These are phyloP conservation scores for Exophiala xenobiotica DNA, from an alignment of 2,329 filamentous ascomycete species.

Conservation along the genomic window DNA sequence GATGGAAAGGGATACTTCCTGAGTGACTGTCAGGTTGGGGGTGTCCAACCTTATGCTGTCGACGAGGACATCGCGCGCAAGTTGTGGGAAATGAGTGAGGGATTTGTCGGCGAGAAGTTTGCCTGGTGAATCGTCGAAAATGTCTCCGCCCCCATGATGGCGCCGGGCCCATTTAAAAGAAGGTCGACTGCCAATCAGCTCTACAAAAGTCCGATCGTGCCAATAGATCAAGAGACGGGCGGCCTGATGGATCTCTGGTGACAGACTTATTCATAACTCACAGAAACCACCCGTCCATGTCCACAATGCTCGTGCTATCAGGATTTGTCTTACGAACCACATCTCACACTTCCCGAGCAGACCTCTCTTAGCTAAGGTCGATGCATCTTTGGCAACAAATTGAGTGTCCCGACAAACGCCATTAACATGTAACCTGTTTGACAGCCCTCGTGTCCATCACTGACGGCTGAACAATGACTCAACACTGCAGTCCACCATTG, in stretches of 20 bases:
- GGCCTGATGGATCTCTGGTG: no score
- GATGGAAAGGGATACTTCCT: slow-evolving; percentile 29
- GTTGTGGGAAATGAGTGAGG: slow-evolving; percentile 42
- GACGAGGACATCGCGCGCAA: slow-evolving; percentile 40
- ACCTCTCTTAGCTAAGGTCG: not conserved
- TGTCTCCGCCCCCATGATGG: no score
- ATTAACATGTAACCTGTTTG: not conserved
- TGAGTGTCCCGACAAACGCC: no score
- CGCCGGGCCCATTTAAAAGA: no score
- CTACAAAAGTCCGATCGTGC: no score
- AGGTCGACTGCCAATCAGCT: no score
- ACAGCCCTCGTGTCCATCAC: not conserved
- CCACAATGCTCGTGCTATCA: no score
- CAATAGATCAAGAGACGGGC: no score
- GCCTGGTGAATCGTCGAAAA: slow-evolving; percentile 6
- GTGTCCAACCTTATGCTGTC: slow-evolving; percentile 38
- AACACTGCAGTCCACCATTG: not conserved
- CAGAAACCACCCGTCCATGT: no score
- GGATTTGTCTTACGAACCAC: not conserved
- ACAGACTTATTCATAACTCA: no score
- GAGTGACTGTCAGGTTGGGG: slow-evolving; percentile 37
- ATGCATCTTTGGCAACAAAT: not conserved
- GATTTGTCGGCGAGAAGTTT: slow-evolving; percentile 41
- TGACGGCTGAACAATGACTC: not conserved
- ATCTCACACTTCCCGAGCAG: not conserved